Evolutionary conservation across 352 stramenopile genomes (phyloP), one percentile per base, ranked within the genome.

Genomic region (Hyaloperonospora brassicae): DNA sequence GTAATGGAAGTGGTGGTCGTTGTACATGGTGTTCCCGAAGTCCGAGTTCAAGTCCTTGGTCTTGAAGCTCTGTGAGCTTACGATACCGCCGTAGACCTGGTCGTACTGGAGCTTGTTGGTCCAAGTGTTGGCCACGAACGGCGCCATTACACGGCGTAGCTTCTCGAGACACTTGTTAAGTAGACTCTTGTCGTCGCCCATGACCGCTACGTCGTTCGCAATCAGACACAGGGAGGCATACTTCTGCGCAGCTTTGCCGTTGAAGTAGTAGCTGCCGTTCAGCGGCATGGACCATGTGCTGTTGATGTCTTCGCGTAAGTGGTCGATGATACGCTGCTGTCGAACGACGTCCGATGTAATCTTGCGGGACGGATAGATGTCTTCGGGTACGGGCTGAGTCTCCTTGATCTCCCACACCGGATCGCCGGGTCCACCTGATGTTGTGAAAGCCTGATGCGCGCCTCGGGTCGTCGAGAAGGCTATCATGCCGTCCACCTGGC

Each of bases 1-100:
- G 60, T 80, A 87, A 59, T 87, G 77, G 48, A 79, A 87, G 59
- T 87, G 77, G 59, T 87, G 77, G 44, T 87, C 77, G 54, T 87
- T 87, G 68, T 87, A 87, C 46, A 76, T 73, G 42, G 70, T 73
- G 62, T 87, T 87, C 47, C 77, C 77, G 62, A 87, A 87, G 58
- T 87, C 77, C 2, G 73, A 62, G 50, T 83, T 79, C 25, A 76
- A 36, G 47, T 87, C 77, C 35, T 66, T 71, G 27, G 68, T 76
- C 45, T 60, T 73, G 48, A 82, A 76, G 3, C 75, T 71, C 45
- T 79, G 36, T 6, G 67, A 78, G 43, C 72, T 84, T 25, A 86
- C 55, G 40, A 86, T 75, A 22, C 75, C 75, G 10, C 73, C 55
- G 61, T 84, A 84, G 22, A 79, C 65, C 2, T 43, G n/a, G 50